A percentile compares a stretch with the other conserved stretches of the same genome.
phyloP scores from a whole-genome alignment of 2,329 filamentous ascomycete genomes.

The Clathrospora elynae region DNA sequence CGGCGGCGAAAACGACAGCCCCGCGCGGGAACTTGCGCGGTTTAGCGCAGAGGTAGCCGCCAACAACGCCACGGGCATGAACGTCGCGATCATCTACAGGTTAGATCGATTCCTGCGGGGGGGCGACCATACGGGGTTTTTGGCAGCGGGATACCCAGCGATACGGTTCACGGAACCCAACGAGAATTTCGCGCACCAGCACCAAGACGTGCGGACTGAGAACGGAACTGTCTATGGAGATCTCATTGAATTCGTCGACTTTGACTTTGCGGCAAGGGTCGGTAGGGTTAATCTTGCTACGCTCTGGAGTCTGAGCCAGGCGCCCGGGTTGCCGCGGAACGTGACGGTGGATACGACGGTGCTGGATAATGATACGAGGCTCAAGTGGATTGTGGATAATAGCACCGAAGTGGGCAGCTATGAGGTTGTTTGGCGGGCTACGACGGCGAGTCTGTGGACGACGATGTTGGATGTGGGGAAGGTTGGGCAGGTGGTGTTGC shows the following conservation, averaged over 20 bases:
- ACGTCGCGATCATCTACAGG: slow-evolving; percentile 61
- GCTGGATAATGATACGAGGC: slow-evolving; percentile 56
- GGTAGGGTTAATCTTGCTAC: slow-evolving; percentile 61
- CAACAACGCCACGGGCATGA: slow-evolving; percentile 59
- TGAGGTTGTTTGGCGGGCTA: slow-evolving; percentile 62
- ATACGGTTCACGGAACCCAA: slow-evolving; percentile 63
- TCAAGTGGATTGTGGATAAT: slow-evolving; percentile 55
- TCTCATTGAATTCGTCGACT: slow-evolving; percentile 62
- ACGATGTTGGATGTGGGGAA: slow-evolving; percentile 57
- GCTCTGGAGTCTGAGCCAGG: slow-evolving; percentile 60
- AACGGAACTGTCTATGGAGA: slow-evolving; percentile 62
- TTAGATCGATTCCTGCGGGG: slow-evolving; percentile 62
- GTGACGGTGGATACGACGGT: slow-evolving; percentile 56
- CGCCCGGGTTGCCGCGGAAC: slow-evolving; percentile 57
- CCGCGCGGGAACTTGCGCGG: slow-evolving; percentile 60
- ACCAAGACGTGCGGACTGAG: slow-evolving; percentile 59
- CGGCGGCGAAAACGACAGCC: slow-evolving; percentile 59
- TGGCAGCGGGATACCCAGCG: slow-evolving; percentile 60
- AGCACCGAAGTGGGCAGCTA: slow-evolving; percentile 54
- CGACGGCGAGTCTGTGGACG: slow-evolving; percentile 58
- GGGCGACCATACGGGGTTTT: slow-evolving; percentile 62
- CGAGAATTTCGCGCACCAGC: slow-evolving; percentile 63
- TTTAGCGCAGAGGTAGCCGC: slow-evolving; percentile 62
- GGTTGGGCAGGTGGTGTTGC: slow-evolving; percentile 53
- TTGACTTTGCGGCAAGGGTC: slow-evolving; percentile 59